These are phyloP conservation scores for Tetrahymena malaccensis DNA, from an alignment of 73 alveolate species.

Conservation along the genomic window DNA sequence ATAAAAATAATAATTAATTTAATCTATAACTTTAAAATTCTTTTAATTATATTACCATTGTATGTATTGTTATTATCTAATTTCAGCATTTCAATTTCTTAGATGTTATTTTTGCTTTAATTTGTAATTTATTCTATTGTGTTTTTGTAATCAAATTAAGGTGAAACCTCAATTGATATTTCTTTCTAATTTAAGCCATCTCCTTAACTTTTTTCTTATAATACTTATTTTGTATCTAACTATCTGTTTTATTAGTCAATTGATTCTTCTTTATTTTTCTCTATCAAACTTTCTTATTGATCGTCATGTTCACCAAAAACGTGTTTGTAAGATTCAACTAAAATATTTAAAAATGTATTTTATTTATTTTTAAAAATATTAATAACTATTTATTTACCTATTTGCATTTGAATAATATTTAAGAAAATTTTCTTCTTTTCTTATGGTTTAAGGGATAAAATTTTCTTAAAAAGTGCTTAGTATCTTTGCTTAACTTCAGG, in stretches of 20 bases:
- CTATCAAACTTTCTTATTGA: too few relatives aligned
- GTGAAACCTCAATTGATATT: not conserved
- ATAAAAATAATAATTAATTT: too few relatives aligned
- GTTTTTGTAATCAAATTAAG: not conserved
- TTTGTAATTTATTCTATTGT: not conserved
- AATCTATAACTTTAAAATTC: not conserved
- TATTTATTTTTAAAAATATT: too few relatives aligned
- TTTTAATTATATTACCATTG: not conserved
- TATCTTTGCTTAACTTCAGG: not conserved
- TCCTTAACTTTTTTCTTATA: too few relatives aligned
- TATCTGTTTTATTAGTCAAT: too few relatives aligned
- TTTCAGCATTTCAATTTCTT: not conserved
- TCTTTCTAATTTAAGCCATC: not conserved
- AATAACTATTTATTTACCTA: not conserved
- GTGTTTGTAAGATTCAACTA: not conserved
- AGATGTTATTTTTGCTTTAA: too few relatives aligned
- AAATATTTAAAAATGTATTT: too few relatives aligned
- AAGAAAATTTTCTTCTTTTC: not conserved
- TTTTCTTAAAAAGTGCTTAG: not conserved
- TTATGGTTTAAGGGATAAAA: not conserved
- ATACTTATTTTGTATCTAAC: not conserved
- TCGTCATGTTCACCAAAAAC: not conserved
- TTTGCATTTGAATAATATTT: too few relatives aligned
- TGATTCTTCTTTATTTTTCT: too few relatives aligned
- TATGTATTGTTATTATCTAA: not conserved